Percentiles rank a stretch among this genome's conserved stretches.
These are phyloP conservation scores for Eutrema salsugineum DNA, from an alignment of 441 rosid genomes.

Conservation along the genomic window DNA sequence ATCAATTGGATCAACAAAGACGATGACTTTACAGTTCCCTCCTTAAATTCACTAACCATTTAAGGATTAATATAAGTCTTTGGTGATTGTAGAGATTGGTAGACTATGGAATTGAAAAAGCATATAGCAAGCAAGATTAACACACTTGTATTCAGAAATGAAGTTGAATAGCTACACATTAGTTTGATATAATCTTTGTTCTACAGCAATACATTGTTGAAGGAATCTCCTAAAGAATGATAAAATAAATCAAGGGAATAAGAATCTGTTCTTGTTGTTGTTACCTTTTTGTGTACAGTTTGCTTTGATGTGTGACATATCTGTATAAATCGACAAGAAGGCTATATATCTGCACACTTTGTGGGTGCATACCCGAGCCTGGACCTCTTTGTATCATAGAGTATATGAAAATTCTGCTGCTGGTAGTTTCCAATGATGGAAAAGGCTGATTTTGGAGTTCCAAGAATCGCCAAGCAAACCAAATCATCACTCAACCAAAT, in stretches of 20 bases:
- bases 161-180: constrained; percentile 20
- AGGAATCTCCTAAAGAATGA: constrained; percentile 21
- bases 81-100: not conserved
- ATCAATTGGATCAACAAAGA: not conserved
- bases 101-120: not conserved
- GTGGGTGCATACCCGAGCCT: constrained; percentile 83
- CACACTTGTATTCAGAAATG: not conserved
- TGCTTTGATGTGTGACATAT: constrained; percentile 10
- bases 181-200: not conserved
- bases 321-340: not conserved
- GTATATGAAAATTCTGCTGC: constrained; percentile 91
- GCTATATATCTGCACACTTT: constrained; percentile 67
- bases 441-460: constrained; percentile 71
- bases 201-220: not conserved
- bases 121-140: not conserved
- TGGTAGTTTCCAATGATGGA: constrained; percentile 92
- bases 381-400: constrained; percentile 81
- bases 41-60: too few species aligned
- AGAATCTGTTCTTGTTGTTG: constrained; percentile 7
- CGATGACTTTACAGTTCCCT: not conserved
- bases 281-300: constrained; percentile 26
- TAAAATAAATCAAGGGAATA: not conserved
- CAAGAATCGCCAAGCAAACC: constrained; percentile 78
- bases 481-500: constrained; percentile 58
- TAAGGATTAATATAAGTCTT: too few species aligned